phyloP scores from a whole-genome alignment of 2,329 filamentous ascomycete genomes.

The Tolypocladium endophyticum region DNA sequence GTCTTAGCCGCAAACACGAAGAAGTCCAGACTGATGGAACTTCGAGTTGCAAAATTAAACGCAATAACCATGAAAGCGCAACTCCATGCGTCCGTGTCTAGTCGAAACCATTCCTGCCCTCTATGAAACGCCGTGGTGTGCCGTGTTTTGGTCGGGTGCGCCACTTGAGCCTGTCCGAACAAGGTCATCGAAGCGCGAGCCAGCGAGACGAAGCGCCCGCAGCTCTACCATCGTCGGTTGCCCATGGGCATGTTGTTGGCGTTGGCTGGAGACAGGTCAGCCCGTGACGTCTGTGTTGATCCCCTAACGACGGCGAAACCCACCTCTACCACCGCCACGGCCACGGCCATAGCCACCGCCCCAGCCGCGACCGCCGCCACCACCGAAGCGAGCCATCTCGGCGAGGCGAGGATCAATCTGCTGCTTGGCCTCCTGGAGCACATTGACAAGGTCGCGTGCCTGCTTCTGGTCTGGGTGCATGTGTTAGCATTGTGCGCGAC shows the following conservation, averaged over 20 bases:
- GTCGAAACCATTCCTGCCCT: conserved; percentile 12
- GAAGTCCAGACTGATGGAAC: background rate
- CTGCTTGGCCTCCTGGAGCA: conserved; percentile 95
- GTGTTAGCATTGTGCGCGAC: background rate
- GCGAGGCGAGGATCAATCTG: conserved; percentile 90
- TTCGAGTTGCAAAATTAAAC: background rate
- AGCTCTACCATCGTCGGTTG: conserved; percentile 39
- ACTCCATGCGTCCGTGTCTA: conserved; percentile 8
- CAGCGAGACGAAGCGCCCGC: background rate
- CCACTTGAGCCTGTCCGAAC: background rate
- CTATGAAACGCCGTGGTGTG: conserved; percentile 20
- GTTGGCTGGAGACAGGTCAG: conserved; percentile 24
- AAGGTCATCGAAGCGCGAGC: background rate
- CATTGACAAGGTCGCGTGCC: conserved; percentile 89
- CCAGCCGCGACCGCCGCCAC: conserved; percentile 64
- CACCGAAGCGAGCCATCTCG: conserved; percentile 91
- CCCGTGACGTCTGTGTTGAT: background rate
- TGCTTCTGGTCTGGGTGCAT: conserved; percentile 63
- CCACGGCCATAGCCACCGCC: conserved; percentile 62
- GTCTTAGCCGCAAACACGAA: background rate
- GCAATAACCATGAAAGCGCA: conserved; percentile 3
- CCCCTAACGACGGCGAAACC: conserved; percentile 23
- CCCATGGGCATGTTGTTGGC: conserved; percentile 40
- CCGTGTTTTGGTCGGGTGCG: conserved; percentile 6
- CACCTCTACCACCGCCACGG: conserved; percentile 42